These are phyloP conservation scores for Babesia ovis DNA, from an alignment of 169 alveolate genomes.

Conservation along the genomic window DNA sequence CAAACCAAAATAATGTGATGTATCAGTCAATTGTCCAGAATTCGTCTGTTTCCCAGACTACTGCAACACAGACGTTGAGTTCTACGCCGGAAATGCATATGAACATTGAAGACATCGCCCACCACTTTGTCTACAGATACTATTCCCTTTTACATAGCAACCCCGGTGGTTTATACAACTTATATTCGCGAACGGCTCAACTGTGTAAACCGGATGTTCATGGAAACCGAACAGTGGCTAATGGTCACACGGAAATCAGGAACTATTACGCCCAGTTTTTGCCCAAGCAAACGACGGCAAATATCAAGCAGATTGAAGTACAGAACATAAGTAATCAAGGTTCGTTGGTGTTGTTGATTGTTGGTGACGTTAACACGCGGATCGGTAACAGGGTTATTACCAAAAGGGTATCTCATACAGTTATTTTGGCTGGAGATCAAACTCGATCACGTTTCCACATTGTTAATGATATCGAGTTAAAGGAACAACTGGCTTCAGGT, in stretches of 20 bases:
- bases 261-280: slow-evolving; percentile 47
- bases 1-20: background rate
- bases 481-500: slow-evolving; percentile 1
- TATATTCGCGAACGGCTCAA: slow-evolving; percentile 50
- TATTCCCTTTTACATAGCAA: slow-evolving; percentile 60
- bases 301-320: slow-evolving; percentile 44
- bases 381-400: slow-evolving; percentile 17
- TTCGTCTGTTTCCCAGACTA: background rate
- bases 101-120: slow-evolving; percentile 53
- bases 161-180: slow-evolving; percentile 49
- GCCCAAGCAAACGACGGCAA: slow-evolving; percentile 32
- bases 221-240: slow-evolving; percentile 56
- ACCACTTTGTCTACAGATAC: slow-evolving; percentile 53
- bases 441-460: slow-evolving; percentile 54
- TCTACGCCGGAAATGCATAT: background rate
- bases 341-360: slow-evolving; percentile 24
- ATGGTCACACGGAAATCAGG: slow-evolving; percentile 57
- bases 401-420: slow-evolving; percentile 26
- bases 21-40: background rate
- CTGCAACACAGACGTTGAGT: background rate
- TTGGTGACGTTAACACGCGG: slow-evolving; percentile 21
- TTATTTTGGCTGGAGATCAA: slow-evolving; percentile 57
- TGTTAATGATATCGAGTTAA: slow-evolving; percentile 39
- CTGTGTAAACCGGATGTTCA: slow-evolving; percentile 47
- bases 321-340: slow-evolving; percentile 35